Evolutionary conservation across 345 rosid species (phyloP).

Genomic region (Arabis alpina): DNA sequence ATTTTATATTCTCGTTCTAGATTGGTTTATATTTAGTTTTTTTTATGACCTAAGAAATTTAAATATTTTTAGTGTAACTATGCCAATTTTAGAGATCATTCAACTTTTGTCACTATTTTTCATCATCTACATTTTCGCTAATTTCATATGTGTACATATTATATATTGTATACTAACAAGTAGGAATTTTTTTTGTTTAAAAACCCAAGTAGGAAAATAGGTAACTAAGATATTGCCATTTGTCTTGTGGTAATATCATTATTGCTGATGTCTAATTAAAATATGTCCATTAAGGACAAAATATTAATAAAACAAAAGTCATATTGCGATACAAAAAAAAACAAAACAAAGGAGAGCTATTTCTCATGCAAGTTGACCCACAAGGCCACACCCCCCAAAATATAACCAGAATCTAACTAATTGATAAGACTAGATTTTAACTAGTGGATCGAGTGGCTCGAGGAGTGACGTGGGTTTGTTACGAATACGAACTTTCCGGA

Average conservation of each 20-base stretch:
- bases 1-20: too few relatives aligned
- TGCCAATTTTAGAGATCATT: too few relatives aligned
- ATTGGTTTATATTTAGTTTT: too few relatives aligned
- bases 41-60: too few relatives aligned
- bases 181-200: too few relatives aligned
- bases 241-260: neutral
- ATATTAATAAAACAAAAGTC: neutral
- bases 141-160: too few relatives aligned
- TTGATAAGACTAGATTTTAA: conserved; percentile 38
- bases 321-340: too few relatives aligned
- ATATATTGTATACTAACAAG: too few relatives aligned
- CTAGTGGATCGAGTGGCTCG: conserved; percentile 68
- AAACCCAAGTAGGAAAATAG: too few relatives aligned
- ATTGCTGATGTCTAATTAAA: conserved; percentile 1
- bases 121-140: too few relatives aligned
- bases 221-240: neutral
- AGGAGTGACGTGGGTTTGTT: conserved; percentile 52
- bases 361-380: conserved; percentile 47
- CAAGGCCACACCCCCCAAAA: conserved; percentile 29
- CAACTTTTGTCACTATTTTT: too few relatives aligned
- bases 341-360: conserved; percentile 14
- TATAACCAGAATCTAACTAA: conserved; percentile 41
- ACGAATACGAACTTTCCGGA: conserved; percentile 28
- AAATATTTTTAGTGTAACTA: too few relatives aligned
- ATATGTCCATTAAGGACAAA: neutral